Base-by-base conservation (phyloP, 495 filamentous ascomycete species). In the Trichocladium uniseriatum region DNA sequence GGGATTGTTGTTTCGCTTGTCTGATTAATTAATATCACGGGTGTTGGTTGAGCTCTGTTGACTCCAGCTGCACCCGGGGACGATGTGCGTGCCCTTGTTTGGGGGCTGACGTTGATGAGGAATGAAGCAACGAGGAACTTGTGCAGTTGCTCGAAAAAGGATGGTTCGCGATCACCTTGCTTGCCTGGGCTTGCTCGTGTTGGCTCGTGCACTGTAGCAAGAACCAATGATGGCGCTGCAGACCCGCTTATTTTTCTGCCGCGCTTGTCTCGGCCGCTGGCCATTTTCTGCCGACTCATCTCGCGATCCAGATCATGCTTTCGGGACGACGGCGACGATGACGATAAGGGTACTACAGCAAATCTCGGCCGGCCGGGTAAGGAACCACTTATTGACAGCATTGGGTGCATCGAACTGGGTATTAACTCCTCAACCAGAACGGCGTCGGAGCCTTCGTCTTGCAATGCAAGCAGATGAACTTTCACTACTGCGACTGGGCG, bases 401-500 rank as follows among this genome's bases (percentile, higher is more conserved):
- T 27, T 8, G 24, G 8, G 8, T 27, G 24, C 24, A 4, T 27
- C 24, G 4, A 8, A 27, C 24, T 27, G 24, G 24, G 24, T 27
- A 8, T 8, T 27, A 27, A 27, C 24, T 27, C 24, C 4, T 27
- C 24, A n/a, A 49, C 38, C 51, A 95, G 87, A 98, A 98, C 70
- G 92, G 92, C 74, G 79, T 95, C 56, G 92, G 89, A 49, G 88
- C 91, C 56, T 98, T 97, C 72, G 87, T 98, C 67, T 77, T 95
- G 51, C 90, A 95, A 79, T 98, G 92, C 79, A 94, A 86, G 70
- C 83, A 84, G 53, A 76, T 98, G 63, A 87, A 95, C 63, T 85
- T 98, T 61, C 87, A 94, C 69, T 98, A 94, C 75, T 95, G 92
- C 73, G 89, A 96, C 73, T 87, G 82, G 77, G 87, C 84, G 6